Base-by-base conservation (phyloP, 305 asterid genomes). In the Fraxinus velutina region DNA sequence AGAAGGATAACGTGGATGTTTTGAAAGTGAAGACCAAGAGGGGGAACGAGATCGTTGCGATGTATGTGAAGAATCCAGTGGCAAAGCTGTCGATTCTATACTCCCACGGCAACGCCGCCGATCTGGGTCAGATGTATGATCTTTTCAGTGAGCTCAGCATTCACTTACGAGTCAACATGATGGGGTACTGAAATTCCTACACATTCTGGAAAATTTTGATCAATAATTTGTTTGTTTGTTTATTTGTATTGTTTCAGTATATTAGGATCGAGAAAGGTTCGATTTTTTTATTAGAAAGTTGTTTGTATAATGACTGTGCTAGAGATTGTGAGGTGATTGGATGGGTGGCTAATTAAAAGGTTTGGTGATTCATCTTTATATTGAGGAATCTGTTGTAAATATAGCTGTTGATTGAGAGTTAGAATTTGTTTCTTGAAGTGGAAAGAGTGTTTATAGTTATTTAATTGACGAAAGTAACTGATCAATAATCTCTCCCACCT, bases 71-170 rank as follows among this genome's bases (percentile, higher is more conserved):
- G 88, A 95, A 92, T 79, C 96, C 99, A 76, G 57, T 85, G 85
- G 98, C 98, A 82, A 88, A 86, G 85, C 90, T 93, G 62, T 93
- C 99, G 74, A 71, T 95, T 77, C 55, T 95, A 76, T 95, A 95
- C 89, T 95, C 99, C 12, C 99, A 95, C 84, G 99, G 99, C 2
- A 95, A 95, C 87, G 99, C 99, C 17, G 97, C 99, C 85, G 99
- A 96, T 92, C 90, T 96, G 75, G 99, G 99, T 62, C 99, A 95
- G 91, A 95, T 95, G 99, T 92, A 89, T 76, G 99, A 92, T 75
- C 93, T 95, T 73, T 95, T 92, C 88, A 79, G 80, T 84, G 99
- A 95, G 82, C 97, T 95, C 83, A 95, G 99, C 88, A 84, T 89
- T 73, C 98, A 92, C 88, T 93, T 95, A 29, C 89, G 94, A 34